Evolutionary conservation across 352 stramenopile genomes (phyloP), one percentile per base, ranked within the genome.

Genomic region (Pythium coloratum): DNA sequence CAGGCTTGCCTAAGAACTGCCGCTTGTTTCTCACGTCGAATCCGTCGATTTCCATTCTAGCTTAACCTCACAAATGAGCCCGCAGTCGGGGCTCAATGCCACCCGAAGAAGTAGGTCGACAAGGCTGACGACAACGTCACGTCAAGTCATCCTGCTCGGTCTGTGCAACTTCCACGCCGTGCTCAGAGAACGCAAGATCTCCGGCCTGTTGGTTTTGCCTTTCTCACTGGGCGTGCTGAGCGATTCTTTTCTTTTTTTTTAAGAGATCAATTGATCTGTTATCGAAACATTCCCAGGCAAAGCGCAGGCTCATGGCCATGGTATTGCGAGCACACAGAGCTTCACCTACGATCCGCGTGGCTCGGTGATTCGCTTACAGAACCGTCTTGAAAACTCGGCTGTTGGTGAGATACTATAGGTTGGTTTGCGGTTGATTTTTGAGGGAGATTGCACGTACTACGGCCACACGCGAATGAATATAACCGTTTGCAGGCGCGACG

Each of bases 131-230:
- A 82, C 18, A 74, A 91, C 4, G 97, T 90, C n/a, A 84, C 88
- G 16, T 87, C 84, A 18, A 24, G 20, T 0, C 20, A 97, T 97
- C 47, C 68, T 97, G 10, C 97, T 98, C 64, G 89, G 80, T 7
- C 73, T 98, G 36, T 98, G 92, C 76, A 92, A 97, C 66, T 98
- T 98, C 75, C 92, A 98, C 76, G 87, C 90, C 12, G 73, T 98
- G 36, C 91, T 98, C 83, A 73, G 97, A n/a, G 92, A 98, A 62
- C 82, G 92, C 59, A 96, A 96, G 62, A 97, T 94, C 66, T 98
- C 97, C 59, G 91, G 91, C 0, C 64, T 88, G 0, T 87, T 96
- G 55, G 91, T 85, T 34, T 98, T 97, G 58, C 91, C 91, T 28
- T 98, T 97, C 61, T 82, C 91, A 0, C 76, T 80, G 0, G 94